phyloP scores from a whole-genome alignment of 2,329 filamentous ascomycete species.

The Hypoxylon rubiginosum region DNA sequence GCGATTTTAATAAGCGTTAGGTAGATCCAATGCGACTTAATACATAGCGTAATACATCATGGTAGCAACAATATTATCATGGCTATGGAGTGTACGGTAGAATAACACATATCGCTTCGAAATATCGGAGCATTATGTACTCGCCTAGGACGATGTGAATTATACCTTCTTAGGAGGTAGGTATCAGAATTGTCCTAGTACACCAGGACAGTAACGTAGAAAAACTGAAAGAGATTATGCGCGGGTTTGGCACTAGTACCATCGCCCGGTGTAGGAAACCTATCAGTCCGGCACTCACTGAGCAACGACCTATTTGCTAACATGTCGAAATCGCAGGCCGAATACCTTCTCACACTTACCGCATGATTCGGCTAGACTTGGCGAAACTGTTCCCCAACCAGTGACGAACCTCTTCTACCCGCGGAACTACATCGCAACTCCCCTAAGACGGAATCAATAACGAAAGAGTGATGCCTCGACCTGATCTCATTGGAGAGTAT shows the following conservation, averaged over 20 bases:
- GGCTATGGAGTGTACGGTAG: no score
- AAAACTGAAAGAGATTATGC: conserved; percentile 1
- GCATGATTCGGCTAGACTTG: not conserved
- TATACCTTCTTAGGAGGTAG: no score
- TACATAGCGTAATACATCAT: no score
- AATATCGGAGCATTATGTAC: conserved; percentile 12
- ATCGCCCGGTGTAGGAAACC: not conserved
- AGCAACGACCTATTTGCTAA: not conserved
- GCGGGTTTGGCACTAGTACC: not conserved
- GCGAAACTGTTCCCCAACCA: no score
- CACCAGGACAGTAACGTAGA: not conserved
- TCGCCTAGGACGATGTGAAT: conserved; percentile 15
- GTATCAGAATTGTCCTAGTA: conserved; percentile 8
- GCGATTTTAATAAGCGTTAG: no score
- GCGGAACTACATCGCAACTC: not conserved
- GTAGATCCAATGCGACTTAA: no score
- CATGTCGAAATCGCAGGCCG: not conserved
- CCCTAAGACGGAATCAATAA: not conserved
- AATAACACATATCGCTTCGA: no score
- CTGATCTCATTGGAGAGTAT: conserved; percentile 7
- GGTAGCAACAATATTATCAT: no score
- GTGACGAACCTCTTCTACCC: not conserved
- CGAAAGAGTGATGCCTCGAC: conserved; percentile 13
- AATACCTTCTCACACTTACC: not conserved
- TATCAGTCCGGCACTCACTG: not conserved